Percentiles rank a stretch among this genome's conserved stretches.
phyloP scores from a whole-genome alignment of 177 flowering plant species.

The Tripterygium wilfordii region DNA sequence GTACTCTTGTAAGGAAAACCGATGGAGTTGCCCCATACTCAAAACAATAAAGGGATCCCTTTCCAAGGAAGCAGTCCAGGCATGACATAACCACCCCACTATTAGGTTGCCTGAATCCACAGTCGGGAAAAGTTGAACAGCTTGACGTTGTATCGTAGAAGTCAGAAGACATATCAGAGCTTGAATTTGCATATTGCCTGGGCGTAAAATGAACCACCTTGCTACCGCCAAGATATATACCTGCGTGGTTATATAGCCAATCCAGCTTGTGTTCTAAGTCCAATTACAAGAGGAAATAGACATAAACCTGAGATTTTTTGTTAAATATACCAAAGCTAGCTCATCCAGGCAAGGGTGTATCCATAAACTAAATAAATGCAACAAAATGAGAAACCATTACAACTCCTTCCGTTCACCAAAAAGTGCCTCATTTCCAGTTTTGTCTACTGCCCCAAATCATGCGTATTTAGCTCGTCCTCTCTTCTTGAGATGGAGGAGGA shows the following conservation, averaged over 20 bases:
- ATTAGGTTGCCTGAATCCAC: conserved; percentile 73
- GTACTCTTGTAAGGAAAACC: conserved; percentile 66
- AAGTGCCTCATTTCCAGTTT: no score
- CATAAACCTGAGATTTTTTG: no score
- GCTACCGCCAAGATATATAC: conserved; percentile 83
- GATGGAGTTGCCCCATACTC: conserved; percentile 70
- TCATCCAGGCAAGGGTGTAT: no score
- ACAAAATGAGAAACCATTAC: no score
- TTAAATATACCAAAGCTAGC: no score
- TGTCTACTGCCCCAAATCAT: no score
- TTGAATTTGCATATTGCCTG: conserved; percentile 24
- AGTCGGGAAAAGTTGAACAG: conserved; percentile 74
- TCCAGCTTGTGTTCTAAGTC: no score
- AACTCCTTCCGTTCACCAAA: no score
- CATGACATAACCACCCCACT: conserved; percentile 86
- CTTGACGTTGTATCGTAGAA: conserved; percentile 23
- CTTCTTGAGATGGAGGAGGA: no score
- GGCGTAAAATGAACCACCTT: conserved; percentile 95
- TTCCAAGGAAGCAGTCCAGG: conserved; percentile 81
- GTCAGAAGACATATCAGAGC: conserved; percentile 26
- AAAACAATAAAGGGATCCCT: conserved; percentile 69
- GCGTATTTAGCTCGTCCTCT: no score
- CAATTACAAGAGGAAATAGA: no score
- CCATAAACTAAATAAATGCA: no score
- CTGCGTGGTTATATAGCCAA: conserved; percentile 27